Base-by-base conservation (phyloP, 306 rosid genomes). In the Argentina anserina region DNA sequence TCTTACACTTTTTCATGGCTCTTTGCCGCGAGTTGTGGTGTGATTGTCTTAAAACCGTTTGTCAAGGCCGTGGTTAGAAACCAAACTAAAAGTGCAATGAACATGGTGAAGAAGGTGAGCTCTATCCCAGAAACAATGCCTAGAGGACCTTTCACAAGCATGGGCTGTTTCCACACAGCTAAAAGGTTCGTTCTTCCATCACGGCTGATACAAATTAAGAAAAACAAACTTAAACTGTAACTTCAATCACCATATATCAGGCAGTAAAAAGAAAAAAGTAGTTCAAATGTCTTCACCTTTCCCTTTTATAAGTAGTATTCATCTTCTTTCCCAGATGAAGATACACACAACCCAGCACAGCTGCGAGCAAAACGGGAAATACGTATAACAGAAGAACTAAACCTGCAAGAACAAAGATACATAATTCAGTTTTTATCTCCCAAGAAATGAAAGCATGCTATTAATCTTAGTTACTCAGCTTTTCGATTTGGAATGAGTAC, bases 51-150 rank as follows among this genome's bases (percentile, higher is more conserved):
- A 61, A 87, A 84, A 47, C 70, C 31, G 66, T 77, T 75, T 71
- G 47, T 65, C 21, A 87, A 40, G 69, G 78, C 81, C 9, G 70
- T 46, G 18, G 90, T 69, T 3, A 85, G 75, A 17, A 88, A 84
- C 97, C 97, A 91, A 12, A 79, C 39, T 0, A 93, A 52, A 43
- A 93, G 97, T 18, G 81, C 87, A 33, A 90, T 59, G 84, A 93
- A 89, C 91, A 93, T 90, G 34, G 81, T 9, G 67, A 88, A 77
- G 60, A 93, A 82, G 21, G 79, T 70, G 1, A 93, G 60, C 68
- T 89, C 98, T 26, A 76, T 78, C 59, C 74, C 67, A 0, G 97
- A 87, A 36, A 90, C 98, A 53, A 93, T 89, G n/a, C 98, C 97
- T 1, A 90, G 88, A 29, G 98, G 98, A 15, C 98, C 96, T 81